These are phyloP conservation scores for Lolium multiflorum DNA, from an alignment of 176 grass and related monocot species.

Conservation along the genomic window DNA sequence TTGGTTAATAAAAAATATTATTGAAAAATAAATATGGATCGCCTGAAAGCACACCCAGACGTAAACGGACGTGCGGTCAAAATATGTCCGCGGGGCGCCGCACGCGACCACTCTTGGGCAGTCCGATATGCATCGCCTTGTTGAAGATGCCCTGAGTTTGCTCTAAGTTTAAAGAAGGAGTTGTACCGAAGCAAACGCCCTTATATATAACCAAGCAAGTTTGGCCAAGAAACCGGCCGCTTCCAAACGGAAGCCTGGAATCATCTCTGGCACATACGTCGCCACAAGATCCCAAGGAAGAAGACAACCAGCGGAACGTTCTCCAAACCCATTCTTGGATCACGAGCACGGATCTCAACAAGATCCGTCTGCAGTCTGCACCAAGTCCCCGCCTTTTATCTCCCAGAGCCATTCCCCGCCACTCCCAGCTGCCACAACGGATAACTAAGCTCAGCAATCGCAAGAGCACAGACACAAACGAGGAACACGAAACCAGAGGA, in stretches of 20 bases:
- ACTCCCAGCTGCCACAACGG: slow-evolving; percentile 21
- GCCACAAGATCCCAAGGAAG: neutral
- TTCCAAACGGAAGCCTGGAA: neutral
- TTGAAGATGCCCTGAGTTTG: no score
- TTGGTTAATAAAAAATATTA: no score
- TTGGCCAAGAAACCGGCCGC: neutral
- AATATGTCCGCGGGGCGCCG: no score
- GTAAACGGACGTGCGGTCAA: no score
- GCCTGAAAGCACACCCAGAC: no score
- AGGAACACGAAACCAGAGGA: neutral
- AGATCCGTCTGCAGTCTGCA: neutral
- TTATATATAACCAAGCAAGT: neutral
- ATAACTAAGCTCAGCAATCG: neutral
- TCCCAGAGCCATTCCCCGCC: slow-evolving; percentile 29
- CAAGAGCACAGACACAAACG: neutral
- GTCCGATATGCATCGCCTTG: no score
- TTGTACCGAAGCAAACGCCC: no score
- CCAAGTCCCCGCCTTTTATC: neutral
- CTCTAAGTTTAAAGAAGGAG: no score
- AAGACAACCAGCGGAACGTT: neutral
- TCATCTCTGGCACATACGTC: neutral
- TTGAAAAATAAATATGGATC: no score
- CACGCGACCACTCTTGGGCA: no score
- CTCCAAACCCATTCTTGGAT: neutral
- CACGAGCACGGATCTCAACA: neutral